Evolutionary conservation across 148 eudicot species (phyloP), one percentile per base, ranked within the genome.

Genomic region (Simmondsia chinensis): DNA sequence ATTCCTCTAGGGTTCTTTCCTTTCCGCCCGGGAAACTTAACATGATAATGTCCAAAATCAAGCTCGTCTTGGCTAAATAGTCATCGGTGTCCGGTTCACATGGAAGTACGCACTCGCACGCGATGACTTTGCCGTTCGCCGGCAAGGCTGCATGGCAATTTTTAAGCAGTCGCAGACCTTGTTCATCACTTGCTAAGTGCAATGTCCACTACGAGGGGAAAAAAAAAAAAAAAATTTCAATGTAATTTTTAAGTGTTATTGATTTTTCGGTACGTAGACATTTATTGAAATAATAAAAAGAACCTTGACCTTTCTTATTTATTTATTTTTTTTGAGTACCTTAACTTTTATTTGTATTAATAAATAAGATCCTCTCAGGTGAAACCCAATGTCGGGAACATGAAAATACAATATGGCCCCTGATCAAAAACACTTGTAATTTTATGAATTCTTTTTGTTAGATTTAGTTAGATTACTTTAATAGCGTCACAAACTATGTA

Each of bases 1-100:
- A 62, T 37, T 72, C 69, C 2, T 46, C 40, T 22, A 53, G 34
- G 26, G 77, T 66, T 39, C 77, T 67, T 27, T 65, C 73, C 36
- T 46, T 72, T 3, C 77, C 73, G 0, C 66, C 66, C 1, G 53
- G 59, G 16, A 43, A 47, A 7, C 63, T 34, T 24, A 67, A 12
- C 73, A 67, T 72, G 4, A 54, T 29, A 0, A 50, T 39, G 13
- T 67, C 73, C 8, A 40, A 18, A 20, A 29, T 28, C 39, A 58
- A 33, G 9, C 50, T 50, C 10, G 33, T 59, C 26, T 44, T 61
- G 1, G 70, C 50, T 0, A 18, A n/a, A n/a, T n/a, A 7, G 8
- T 41, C 25, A 22, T 50, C 54, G 2, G 54, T 20, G 37, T 67
- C 68, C 0, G 59, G 63, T 7, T 19, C n/a, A 0, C 57, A 72